Percentiles rank a stretch among this genome's conserved stretches.
These are phyloP conservation scores for Helotiales sp. DNA, from an alignment of 2,329 filamentous ascomycete species.

Conservation along the genomic window DNA sequence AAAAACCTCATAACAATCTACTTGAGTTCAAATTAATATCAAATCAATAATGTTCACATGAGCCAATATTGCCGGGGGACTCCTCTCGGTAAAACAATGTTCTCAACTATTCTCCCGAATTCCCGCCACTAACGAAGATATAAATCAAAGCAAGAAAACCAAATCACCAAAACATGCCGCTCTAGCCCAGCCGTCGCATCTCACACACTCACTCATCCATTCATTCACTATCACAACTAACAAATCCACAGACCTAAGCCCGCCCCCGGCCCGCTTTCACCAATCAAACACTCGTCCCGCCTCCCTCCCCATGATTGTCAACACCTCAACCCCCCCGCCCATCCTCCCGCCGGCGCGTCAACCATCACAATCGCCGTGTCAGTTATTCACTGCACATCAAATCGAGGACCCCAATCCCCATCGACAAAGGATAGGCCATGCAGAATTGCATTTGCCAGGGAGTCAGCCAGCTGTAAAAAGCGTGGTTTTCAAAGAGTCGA, in stretches of 20 bases:
- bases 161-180: too few species aligned
- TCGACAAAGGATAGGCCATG: not conserved
- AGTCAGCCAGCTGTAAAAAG: not conserved
- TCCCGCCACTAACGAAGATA: too few species aligned
- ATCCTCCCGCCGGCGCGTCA: too few species aligned
- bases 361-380: not conserved
- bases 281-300: too few species aligned
- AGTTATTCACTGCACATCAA: too few species aligned
- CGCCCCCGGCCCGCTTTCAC: not conserved
- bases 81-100: too few species aligned
- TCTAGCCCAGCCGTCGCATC: not conserved
- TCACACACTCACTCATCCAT: not conserved
- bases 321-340: not conserved
- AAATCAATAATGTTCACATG: too few species aligned
- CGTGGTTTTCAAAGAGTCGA: not conserved
- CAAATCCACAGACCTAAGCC: not conserved
- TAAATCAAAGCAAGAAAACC: not conserved
- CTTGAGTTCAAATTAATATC: too few species aligned
- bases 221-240: not conserved
- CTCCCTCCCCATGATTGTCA: too few species aligned
- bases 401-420: not conserved
- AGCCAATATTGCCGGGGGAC: too few species aligned
- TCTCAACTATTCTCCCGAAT: too few species aligned
- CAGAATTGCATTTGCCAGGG: not conserved
- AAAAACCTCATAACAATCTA: too few species aligned